A percentile compares a stretch with the other conserved stretches of the same genome.
phyloP scores from a whole-genome alignment of 495 filamentous ascomycete species.

The Acidiella bohemica region DNA sequence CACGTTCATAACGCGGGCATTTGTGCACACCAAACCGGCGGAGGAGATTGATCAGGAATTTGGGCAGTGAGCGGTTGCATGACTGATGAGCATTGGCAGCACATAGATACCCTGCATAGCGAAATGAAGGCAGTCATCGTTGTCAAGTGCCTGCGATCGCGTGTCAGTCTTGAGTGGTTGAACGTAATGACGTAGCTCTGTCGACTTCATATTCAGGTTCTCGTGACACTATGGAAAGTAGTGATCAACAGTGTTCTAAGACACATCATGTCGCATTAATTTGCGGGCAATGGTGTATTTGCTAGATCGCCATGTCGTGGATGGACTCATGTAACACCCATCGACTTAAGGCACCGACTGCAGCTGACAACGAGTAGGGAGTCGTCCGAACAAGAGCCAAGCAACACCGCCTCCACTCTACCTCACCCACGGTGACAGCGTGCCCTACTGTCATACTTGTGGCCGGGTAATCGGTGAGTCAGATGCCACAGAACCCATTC shows the following conservation, averaged over 20 bases:
- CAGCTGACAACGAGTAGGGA: no score
- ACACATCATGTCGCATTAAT: not conserved
- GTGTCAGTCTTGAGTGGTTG: no score
- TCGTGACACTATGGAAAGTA: not conserved
- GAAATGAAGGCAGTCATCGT: no score
- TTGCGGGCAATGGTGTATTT: not conserved
- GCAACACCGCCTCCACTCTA: slow-evolving; percentile 25
- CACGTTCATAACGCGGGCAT: slow-evolving; percentile 64
- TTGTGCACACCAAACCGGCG: slow-evolving; percentile 55
- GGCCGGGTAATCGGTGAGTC: slow-evolving; percentile 28
- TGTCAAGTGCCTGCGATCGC: no score
- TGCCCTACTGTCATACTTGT: slow-evolving; percentile 33
- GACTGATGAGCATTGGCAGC: no score
- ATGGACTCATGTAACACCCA: slow-evolving; percentile 5
- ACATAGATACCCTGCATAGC: no score
- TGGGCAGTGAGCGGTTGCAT: slow-evolving; percentile 10
- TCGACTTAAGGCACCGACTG: no score
- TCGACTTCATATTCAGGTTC: not conserved
- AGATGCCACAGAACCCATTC: not conserved
- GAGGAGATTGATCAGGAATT: slow-evolving; percentile 38
- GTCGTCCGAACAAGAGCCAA: slow-evolving; percentile 9
- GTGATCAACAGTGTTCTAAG: no score
- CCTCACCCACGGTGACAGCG: slow-evolving; percentile 24
- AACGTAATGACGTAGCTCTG: not conserved
- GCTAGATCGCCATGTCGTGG: slow-evolving; percentile 6